Conservation (phyloP, 371 early-diverging fungal genomes). For the Dichotomocladium elegans region DNA sequence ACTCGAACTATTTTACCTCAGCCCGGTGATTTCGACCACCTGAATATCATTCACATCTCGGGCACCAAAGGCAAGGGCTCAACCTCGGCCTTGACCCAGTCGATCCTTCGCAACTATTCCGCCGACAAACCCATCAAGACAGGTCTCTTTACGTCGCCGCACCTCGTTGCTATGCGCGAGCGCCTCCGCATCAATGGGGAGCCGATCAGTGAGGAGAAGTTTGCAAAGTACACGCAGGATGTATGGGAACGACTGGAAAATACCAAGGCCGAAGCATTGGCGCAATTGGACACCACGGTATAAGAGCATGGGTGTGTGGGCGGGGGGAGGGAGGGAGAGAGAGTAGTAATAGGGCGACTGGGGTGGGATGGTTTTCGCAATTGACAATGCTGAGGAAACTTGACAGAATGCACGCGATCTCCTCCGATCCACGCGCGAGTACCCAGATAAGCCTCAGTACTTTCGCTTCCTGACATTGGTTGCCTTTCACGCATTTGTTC, state of each 20-base stretch:
- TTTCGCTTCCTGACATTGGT: conserved; percentile 89
- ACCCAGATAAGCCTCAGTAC: conserved; percentile 75
- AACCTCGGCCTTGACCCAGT: conserved; percentile 69
- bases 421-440: conserved; percentile 34
- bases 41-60: conserved; percentile 80
- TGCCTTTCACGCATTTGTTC: conserved; percentile 84
- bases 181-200: conserved; percentile 89
- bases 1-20: too few relatives aligned
- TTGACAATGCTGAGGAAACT: background rate
- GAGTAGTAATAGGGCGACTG: too few relatives aligned
- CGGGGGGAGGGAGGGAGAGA: too few relatives aligned
- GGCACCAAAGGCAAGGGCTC: conserved; percentile 92
- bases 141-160: conserved; percentile 92
- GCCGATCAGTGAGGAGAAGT: conserved; percentile 71
- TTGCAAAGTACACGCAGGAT: conserved; percentile 86
- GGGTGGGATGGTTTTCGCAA: background rate
- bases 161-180: conserved; percentile 89
- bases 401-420: conserved; percentile 19
- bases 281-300: conserved; percentile 14
- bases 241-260: conserved; percentile 73
- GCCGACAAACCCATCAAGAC: conserved; percentile 45
- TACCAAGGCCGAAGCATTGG: conserved; percentile 42
- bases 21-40: conserved; percentile 58
- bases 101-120: conserved; percentile 53
- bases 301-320: too few relatives aligned